Base-by-base conservation (phyloP, 306 rosid genomes). In the Phaseolus lunatus region DNA sequence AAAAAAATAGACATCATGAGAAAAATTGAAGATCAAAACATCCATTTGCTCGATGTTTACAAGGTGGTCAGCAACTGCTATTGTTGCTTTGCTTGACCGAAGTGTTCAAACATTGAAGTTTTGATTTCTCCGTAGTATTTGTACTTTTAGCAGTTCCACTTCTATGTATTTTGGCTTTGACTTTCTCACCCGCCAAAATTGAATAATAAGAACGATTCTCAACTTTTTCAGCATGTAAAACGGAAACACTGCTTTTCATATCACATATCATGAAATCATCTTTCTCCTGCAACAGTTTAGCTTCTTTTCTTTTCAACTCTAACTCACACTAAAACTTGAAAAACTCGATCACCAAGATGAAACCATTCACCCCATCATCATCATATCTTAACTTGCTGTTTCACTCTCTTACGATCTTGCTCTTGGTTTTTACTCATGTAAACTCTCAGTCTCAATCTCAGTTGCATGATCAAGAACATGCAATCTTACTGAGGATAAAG, bases 381-480 rank as follows among this genome's bases (percentile, higher is more conserved):
- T 48, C 61, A 53, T 44, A 26, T 59, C 20, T 56, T 18, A 70
- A 35, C 14, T 44, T 81, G 9, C 0, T 37, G 33, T 16, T 37
- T 33, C 72, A 7, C 54, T 73, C 31, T 77, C 7, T 83, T 77
- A 9, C 85, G 35, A 61, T 47, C 65, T 44, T 77, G 26, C 9
- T 85, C 61, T 52, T 86, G 61, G 3, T 81, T 18, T 6, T 29
- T 22, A 33, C 2, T 61, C 82, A 57, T 79, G 87, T 64, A 70
- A 50, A 77, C 48, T 81, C 92, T 20, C 84, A 87, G 24, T 79
- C 93, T 29, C 85, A 87, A 23, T 79, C 93, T 48, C 81, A 86
- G 52, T 59, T 87, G 11, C 73, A 81, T 45, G 71, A 78, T 59
- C 78, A 79, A 76, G 98, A 93, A 72, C 89, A 75, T 56, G 80